Evolutionary conservation across 805 yeast genomes (phyloP), one percentile per base, ranked within the genome.

Genomic region (Saturnispora mendoncae): DNA sequence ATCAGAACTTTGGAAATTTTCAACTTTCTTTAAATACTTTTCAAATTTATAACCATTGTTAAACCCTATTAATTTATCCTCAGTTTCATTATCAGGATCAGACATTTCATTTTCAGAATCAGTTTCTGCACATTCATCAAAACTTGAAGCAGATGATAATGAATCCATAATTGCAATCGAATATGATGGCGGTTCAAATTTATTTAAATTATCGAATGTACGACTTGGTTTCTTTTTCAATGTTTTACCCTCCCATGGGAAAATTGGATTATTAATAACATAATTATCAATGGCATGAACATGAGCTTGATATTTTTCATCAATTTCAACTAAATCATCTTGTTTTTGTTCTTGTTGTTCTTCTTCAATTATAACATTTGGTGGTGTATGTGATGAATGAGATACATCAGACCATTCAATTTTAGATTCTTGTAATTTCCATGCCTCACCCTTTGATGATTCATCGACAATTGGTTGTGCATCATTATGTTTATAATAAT

Each of bases 161-260:
- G 41, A 41, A 18, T 33, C 32, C 36, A 43, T 43, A 2, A 50
- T 34, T 6, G 45, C 44, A 30, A 50, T 50, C 4, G 39, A 29
- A 34, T 50, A 50, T 4, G 31, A 6, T 6, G 48, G 52, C 4
- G 52, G 52, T 18, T 48, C 35, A 33, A 29, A 50, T 3, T 38
- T 40, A 4, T 44, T 27, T 15, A 44, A 34, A 36, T 49, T 46
- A 13, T 34, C 27, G 32, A 56, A 56, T 3, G 54, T 43, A 33
- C 60, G 41, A 10, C 58, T 42, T 9, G 50, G 39, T 10, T 32
- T 37, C 7, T 32, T 21, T 1, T 20, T 18, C 9, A 32, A 4
- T 7, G 42, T 30, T 9, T 38, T 26, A n/a, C 20, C 42, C 42
- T 62, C 67, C 65, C 66, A 62, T 23, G 67, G 67, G 54, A 62